Conservation (phyloP, 352 stramenopile species). For the Globisporangium solare region DNA sequence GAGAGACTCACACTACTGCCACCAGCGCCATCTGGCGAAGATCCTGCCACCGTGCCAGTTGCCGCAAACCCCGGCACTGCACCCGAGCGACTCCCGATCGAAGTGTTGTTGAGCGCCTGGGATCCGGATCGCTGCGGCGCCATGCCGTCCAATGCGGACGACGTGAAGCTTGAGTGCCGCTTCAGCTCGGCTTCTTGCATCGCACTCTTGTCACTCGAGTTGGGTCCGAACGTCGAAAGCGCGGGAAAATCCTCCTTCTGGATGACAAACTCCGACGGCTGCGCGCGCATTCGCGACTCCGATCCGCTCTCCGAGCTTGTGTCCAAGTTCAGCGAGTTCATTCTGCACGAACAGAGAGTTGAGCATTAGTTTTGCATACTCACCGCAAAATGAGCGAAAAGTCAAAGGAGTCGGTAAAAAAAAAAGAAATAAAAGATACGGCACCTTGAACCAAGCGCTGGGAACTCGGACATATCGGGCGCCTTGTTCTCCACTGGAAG, state of each 20-base stretch:
- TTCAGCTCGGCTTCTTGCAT: constrained; percentile 51
- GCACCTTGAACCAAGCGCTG: constrained; percentile 60
- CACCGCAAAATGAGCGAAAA: background rate
- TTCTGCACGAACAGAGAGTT: constrained; percentile 21
- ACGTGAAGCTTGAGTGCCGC: constrained; percentile 66
- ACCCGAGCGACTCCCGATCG: constrained; percentile 46
- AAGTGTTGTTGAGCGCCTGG: constrained; percentile 39
- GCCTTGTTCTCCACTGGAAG: constrained; percentile 66
- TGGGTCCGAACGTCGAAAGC: constrained; percentile 57
- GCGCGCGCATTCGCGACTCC: constrained; percentile 31
- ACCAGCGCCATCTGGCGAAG: constrained; percentile 2
- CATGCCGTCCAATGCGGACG: constrained; percentile 59
- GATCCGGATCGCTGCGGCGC: constrained; percentile 37
- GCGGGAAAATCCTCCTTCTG: constrained; percentile 86
- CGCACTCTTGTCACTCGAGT: constrained; percentile 46
- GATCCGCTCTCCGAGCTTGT: constrained; percentile 18
- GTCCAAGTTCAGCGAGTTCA: constrained; percentile 58
- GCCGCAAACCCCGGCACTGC: constrained; percentile 1
- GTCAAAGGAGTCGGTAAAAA: background rate
- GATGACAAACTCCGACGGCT: constrained; percentile 78
- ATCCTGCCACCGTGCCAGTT: background rate
- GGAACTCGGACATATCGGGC: constrained; percentile 84
- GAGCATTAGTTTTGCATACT: background rate
- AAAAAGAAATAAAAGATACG: background rate
- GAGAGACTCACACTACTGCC: constrained; percentile 42